phyloP scores from a whole-genome alignment of 1,284 basidiomycete species.

The Entoloma clypeatum region DNA sequence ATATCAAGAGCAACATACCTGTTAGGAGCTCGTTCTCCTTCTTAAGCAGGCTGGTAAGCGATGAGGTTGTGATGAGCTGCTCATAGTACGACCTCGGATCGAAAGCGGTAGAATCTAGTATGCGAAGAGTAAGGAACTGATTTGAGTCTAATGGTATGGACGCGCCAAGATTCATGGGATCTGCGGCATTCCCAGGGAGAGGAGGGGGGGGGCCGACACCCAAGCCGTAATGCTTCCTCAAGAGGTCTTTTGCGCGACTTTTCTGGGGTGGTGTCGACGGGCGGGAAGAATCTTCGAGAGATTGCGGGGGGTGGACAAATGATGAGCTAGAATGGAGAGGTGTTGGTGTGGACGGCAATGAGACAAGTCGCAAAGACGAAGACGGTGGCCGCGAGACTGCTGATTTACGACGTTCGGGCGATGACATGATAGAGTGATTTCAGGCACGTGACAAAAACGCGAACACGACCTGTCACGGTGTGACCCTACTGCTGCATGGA shows the following conservation, averaged over 20 bases:
- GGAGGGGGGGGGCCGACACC: conserved; percentile 67
- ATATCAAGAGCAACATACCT: conserved; percentile 36
- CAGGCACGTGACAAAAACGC: conserved; percentile 3
- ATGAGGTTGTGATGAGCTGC: conserved; percentile 76
- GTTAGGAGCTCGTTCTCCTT: conserved; percentile 74
- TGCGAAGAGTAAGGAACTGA: conserved; percentile 3
- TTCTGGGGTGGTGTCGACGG: conserved; percentile 41
- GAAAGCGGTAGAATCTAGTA: conserved; percentile 72
- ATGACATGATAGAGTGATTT: conserved; percentile 8
- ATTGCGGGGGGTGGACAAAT: conserved; percentile 1
- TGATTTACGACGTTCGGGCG: conserved; percentile 24
- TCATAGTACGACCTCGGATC: conserved; percentile 81
- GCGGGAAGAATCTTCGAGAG: conserved; percentile 20
- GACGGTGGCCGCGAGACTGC: conserved; percentile 31
- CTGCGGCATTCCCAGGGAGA: conserved; percentile 44
- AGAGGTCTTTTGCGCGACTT: conserved; percentile 69
- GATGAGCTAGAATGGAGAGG: conserved; percentile 14
- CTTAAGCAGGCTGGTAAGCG: conserved; percentile 67
- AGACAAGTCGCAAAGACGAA: conserved; percentile 29
- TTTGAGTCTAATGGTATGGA: neutral
- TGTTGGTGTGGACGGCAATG: conserved; percentile 20
- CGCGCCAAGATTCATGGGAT: conserved; percentile 79
- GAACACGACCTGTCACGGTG: conserved; percentile 19
- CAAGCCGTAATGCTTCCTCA: conserved; percentile 82
- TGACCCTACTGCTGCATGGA: conserved; percentile 10